Percentiles rank a stretch among this genome's conserved stretches.
These are phyloP conservation scores for Huntiella omanensis DNA, from an alignment of 2,329 filamentous ascomycete genomes.

Conservation along the genomic window DNA sequence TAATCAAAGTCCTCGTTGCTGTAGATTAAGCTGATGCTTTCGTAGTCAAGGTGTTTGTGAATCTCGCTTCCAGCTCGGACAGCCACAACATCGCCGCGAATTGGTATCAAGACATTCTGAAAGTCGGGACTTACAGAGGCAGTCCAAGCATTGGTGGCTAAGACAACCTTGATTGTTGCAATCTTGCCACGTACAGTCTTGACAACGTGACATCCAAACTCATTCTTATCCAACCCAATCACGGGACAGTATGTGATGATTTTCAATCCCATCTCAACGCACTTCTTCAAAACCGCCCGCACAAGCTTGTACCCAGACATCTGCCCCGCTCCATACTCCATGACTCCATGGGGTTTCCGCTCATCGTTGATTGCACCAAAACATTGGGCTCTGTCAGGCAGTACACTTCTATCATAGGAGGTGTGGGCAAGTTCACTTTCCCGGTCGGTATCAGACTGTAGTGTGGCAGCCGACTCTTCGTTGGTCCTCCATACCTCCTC, in stretches of 20 bases:
- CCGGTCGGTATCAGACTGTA: background rate
- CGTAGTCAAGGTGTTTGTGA: constrained; percentile 18
- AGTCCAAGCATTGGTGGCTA: constrained; percentile 18
- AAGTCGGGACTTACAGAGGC: constrained; percentile 11
- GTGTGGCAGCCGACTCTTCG: constrained; percentile 4
- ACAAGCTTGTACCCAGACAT: constrained; percentile 10
- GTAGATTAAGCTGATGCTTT: constrained; percentile 38
- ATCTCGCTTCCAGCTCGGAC: constrained; percentile 1
- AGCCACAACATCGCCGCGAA: constrained; percentile 12
- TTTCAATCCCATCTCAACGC: constrained; percentile 5
- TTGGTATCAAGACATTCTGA: constrained; percentile 13
- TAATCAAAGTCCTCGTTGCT: constrained; percentile 41
- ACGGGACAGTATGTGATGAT: constrained; percentile 7
- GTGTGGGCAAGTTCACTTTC: background rate
- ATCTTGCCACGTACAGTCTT: constrained; percentile 14
- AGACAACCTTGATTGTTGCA: constrained; percentile 13
- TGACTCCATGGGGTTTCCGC: constrained; percentile 3
- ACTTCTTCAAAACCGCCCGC: constrained; percentile 5
- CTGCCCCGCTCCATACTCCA: constrained; percentile 8
- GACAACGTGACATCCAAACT: constrained; percentile 7
- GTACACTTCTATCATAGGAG: background rate
- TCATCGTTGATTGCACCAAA: constrained; percentile 1
- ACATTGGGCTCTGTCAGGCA: constrained; percentile 2
- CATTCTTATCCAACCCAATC: background rate
- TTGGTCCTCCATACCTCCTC: constrained; percentile 3